These are phyloP conservation scores for Phytopythium ostracodes DNA, from an alignment of 352 stramenopile genomes.

Conservation along the genomic window DNA sequence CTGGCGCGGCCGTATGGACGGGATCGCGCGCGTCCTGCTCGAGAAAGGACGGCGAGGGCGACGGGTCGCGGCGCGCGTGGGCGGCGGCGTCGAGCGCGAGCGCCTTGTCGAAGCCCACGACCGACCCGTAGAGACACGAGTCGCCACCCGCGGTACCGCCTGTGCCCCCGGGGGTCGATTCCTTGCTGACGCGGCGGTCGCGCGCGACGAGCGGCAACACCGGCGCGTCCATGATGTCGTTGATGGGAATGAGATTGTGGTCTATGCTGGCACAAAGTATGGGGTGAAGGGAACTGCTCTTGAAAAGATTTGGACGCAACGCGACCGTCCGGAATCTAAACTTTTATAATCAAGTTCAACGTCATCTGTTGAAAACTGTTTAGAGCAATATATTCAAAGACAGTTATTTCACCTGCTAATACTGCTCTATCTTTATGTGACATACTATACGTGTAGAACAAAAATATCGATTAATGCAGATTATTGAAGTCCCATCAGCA, in stretches of 20 bases:
- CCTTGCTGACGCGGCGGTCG: neutral
- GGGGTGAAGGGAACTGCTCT: too few relatives aligned
- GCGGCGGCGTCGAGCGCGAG: constrained; percentile 17
- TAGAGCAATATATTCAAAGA: too few relatives aligned
- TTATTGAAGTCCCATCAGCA: too few relatives aligned
- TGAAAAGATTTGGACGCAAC: too few relatives aligned
- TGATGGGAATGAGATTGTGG: neutral
- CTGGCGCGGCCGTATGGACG: neutral
- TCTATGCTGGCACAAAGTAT: neutral
- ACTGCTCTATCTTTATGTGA: too few relatives aligned
- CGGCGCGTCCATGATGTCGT: neutral
- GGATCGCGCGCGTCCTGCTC: neutral
- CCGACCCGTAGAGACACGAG: constrained; percentile 39
- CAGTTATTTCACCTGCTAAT: too few relatives aligned
- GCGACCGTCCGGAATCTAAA: too few relatives aligned
- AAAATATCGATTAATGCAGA: too few relatives aligned
- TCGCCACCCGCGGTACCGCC: constrained; percentile 11
- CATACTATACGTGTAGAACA: too few relatives aligned
- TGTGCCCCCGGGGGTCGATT: too few relatives aligned
- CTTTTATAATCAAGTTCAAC: too few relatives aligned
- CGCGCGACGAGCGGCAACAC: neutral
- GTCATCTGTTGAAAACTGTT: too few relatives aligned
- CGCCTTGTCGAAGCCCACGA: constrained; percentile 25
- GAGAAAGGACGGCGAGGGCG: neutral
- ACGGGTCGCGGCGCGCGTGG: constrained; percentile 9